Base-by-base conservation (phyloP, 2,329 filamentous ascomycete genomes). In the Colletotrichum gigasporum region DNA sequence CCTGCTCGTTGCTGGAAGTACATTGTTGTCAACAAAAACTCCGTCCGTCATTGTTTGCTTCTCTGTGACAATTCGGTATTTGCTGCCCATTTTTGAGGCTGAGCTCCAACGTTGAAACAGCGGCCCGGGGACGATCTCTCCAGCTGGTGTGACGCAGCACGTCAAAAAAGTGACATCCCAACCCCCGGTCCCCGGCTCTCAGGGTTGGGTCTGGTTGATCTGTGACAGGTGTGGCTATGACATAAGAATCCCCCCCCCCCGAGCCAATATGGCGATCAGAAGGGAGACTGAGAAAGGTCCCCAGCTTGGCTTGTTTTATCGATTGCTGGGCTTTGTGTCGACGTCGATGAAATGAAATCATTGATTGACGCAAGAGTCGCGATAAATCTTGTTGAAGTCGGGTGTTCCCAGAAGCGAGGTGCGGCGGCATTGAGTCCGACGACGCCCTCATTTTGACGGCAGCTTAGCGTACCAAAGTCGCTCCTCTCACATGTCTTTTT, bases 31-130 rank as follows among this genome's bases (percentile, higher is more conserved):
- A n/a, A n/a, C n/a, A n/a, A n/a, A n/a, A n/a, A n/a, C n/a, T n/a
- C n/a, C n/a, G n/a, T n/a, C n/a, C n/a, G n/a, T n/a, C n/a, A n/a
- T n/a, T n/a, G n/a, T n/a, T n/a, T n/a, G n/a, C n/a, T n/a, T n/a
- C n/a, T n/a, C n/a, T n/a, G n/a, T n/a, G n/a, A n/a, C n/a, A n/a
- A n/a, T n/a, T n/a, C n/a, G n/a, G n/a, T 14, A 39, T n/a, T 7
- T 34, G 16, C n/a, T 16, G 10, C 39, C 20, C n/a, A 28, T 44
- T 10, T n/a, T 34, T 18, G 50, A 55, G 57, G 50, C 57, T 55
- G 57, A 60, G 57, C 48, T 45, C 16, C 37, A 18, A 12, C 16
- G 42, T 61, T 61, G 57, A 61, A 61, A 61, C 57, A 11, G n/a
- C 16, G 47, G 44, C 24, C 30, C 20, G 48, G 26, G 20, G 56